These are phyloP conservation scores for Marasmius oreades DNA, from an alignment of 1,284 basidiomycete species.

Conservation along the genomic window DNA sequence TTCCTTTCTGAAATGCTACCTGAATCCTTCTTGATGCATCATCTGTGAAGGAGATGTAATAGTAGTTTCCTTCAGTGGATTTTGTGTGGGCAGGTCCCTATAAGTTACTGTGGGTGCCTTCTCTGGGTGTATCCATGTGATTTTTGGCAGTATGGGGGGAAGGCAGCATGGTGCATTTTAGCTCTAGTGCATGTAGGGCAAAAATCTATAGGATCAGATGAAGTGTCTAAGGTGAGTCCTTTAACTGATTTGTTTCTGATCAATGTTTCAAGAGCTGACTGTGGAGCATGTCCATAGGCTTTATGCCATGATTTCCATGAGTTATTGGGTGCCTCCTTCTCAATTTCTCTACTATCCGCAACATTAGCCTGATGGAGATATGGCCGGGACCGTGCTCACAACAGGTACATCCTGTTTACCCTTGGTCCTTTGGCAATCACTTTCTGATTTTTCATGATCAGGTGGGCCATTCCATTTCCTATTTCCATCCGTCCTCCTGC, in stretches of 20 bases:
- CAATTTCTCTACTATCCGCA: not conserved
- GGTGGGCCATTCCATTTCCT: not conserved
- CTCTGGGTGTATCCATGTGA: no score
- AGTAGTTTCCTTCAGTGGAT: no score
- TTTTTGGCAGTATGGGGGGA: no score
- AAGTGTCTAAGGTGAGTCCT: not conserved
- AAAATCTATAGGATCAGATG: not conserved
- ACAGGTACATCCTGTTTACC: not conserved
- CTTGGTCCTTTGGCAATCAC: not conserved
- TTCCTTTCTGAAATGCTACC: no score
- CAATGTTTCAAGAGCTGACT: not conserved
- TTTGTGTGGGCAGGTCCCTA: no score
- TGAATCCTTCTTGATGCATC: no score
- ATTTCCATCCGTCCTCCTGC: not conserved
- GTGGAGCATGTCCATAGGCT: not conserved
- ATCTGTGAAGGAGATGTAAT: no score
- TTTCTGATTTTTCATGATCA: not conserved
- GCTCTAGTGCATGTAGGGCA: not conserved
- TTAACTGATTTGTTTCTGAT: not conserved
- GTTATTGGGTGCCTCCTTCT: not conserved
- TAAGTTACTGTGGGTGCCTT: constrained; percentile 3
- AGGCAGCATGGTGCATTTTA: not conserved
- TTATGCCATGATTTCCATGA: not conserved
- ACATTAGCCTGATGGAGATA: not conserved
- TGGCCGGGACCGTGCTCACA: not conserved